Evolutionary conservation across 345 rosid species (phyloP).

Genomic region (Lenwebbia sp.): DNA sequence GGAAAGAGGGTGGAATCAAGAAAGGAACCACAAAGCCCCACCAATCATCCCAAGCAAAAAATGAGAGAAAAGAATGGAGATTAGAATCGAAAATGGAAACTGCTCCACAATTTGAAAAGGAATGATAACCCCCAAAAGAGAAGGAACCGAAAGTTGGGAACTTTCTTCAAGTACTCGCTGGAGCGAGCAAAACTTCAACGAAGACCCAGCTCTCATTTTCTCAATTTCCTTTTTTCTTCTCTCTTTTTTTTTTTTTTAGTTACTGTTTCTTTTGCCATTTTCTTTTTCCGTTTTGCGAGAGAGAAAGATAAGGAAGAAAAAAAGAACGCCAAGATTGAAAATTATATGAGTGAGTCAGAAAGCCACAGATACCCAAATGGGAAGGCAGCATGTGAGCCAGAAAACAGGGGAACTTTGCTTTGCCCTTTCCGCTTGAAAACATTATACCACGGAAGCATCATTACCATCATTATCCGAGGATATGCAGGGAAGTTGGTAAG

Average conservation of each 20-base stretch:
- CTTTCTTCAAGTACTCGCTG: not conserved
- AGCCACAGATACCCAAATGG: slow-evolving; percentile 9
- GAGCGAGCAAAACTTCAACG: not conserved
- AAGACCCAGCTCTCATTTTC: not conserved
- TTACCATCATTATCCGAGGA: not conserved
- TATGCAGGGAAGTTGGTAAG: not conserved
- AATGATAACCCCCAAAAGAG: not conserved
- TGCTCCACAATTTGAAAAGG: not conserved
- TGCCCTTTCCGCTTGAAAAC: not conserved
- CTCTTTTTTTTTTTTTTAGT: not conserved
- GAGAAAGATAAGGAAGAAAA: not conserved
- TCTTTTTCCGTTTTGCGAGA: not conserved
- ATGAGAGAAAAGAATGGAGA: not conserved
- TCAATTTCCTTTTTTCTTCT: not conserved
- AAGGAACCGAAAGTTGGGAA: not conserved
- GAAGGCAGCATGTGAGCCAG: slow-evolving; percentile 17
- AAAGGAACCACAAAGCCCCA: slow-evolving; percentile 16
- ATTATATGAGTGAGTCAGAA: not conserved
- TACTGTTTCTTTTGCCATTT: not conserved
- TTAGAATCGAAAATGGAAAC: not conserved
- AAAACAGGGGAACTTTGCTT: slow-evolving; percentile 7
- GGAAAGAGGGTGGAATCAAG: slow-evolving; percentile 17
- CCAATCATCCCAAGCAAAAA: not conserved
- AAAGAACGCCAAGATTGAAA: not conserved
- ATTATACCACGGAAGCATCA: not conserved